A percentile compares a stretch with the other conserved stretches of the same genome.
These are phyloP conservation scores for Globisporangium cederbergense DNA, from an alignment of 352 stramenopile genomes.

Conservation along the genomic window DNA sequence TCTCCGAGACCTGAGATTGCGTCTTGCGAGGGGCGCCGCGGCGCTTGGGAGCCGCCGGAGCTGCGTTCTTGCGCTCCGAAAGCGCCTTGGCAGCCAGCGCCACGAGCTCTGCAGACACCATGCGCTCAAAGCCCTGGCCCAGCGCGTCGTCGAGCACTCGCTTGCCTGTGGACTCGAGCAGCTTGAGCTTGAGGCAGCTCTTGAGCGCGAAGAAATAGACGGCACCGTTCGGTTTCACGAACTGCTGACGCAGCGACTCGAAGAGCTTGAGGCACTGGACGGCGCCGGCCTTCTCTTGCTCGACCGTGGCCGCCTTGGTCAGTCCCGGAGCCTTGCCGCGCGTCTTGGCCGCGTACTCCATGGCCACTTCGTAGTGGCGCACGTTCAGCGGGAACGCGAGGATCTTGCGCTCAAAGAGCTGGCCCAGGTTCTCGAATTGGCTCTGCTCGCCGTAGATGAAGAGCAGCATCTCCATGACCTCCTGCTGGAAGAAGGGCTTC, in stretches of 20 bases:
- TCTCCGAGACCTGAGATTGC: background rate
- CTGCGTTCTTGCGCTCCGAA: slow-evolving; percentile 18
- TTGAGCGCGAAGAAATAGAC: slow-evolving; percentile 72
- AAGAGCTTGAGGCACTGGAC: slow-evolving; percentile 66
- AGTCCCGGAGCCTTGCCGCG: background rate
- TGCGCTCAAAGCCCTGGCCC: slow-evolving; percentile 43
- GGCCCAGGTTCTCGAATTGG: slow-evolving; percentile 36
- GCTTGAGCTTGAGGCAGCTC: slow-evolving; percentile 48
- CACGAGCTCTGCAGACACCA: slow-evolving; percentile 24
- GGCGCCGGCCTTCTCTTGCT: slow-evolving; percentile 26
- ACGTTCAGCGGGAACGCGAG: slow-evolving; percentile 49
- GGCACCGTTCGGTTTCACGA: slow-evolving; percentile 71
- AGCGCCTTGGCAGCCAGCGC: slow-evolving; percentile 25
- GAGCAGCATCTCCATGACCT: slow-evolving; percentile 69
- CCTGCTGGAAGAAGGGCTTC: slow-evolving; percentile 53
- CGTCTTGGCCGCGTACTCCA: slow-evolving; percentile 45
- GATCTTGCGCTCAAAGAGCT: slow-evolving; percentile 46
- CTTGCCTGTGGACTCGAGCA: slow-evolving; percentile 44
- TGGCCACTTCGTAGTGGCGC: slow-evolving; percentile 63
- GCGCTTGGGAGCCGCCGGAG: slow-evolving; percentile 15
- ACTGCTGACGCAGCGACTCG: slow-evolving; percentile 65
- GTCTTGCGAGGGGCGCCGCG: slow-evolving; percentile 22
- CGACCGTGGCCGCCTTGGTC: slow-evolving; percentile 20
- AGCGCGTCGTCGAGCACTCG: slow-evolving; percentile 49
- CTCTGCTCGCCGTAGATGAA: slow-evolving; percentile 60